Percentiles rank a stretch among this genome's conserved stretches.
phyloP scores from a whole-genome alignment of 2,329 filamentous ascomycete species.

The Fusarium algeriense region DNA sequence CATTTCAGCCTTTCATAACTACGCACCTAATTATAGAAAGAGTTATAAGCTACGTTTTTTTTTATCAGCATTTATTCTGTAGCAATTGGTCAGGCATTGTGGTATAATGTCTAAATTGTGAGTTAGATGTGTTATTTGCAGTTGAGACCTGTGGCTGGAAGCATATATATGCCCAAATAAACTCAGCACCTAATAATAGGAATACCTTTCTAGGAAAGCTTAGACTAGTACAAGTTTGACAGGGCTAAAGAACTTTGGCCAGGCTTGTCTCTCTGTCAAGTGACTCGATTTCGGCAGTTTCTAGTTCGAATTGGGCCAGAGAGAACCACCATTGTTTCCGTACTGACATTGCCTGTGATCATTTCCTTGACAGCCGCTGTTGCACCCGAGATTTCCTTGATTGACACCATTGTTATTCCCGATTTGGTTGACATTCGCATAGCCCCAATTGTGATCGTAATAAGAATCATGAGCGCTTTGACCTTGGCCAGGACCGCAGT shows the following conservation, averaged over 20 bases:
- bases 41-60: no score
- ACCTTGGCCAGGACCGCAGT: neutral
- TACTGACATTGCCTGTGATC: neutral
- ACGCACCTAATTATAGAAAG: no score
- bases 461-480: neutral
- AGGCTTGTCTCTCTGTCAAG: neutral
- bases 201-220: neutral
- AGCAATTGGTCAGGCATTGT: no score
- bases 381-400: neutral
- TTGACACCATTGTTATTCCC: neutral
- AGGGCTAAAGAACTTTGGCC: fast-evolving
- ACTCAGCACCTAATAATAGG: no score
- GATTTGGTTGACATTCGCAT: neutral
- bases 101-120: no score
- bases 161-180: no score
- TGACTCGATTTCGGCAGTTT: neutral
- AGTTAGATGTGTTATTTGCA: no score
- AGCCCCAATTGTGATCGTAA: neutral
- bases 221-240: neutral
- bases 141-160: no score
- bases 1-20: no score
- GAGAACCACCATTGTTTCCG: neutral
- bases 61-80: no score
- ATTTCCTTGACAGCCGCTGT: neutral
- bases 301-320: neutral